Percentiles rank a stretch among this genome's conserved stretches.
These are phyloP conservation scores for Coemansia sp. DNA, from an alignment of 192 early-diverging fungal species.

Conservation along the genomic window DNA sequence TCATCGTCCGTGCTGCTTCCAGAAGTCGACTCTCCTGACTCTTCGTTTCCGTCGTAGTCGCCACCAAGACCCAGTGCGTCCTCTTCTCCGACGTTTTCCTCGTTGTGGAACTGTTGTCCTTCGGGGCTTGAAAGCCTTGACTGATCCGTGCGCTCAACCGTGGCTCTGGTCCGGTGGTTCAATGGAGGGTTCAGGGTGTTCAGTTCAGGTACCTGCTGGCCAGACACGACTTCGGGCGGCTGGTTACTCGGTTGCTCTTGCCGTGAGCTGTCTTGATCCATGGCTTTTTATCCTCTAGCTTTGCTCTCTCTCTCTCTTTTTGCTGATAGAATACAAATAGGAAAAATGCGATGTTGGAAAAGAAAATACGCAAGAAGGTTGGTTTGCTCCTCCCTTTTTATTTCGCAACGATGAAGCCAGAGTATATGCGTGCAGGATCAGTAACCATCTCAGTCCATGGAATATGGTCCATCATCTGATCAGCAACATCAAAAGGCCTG, in stretches of 20 bases:
- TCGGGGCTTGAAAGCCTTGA: background rate
- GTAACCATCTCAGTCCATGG: background rate
- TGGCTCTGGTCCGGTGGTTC: background rate
- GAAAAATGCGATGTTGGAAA: background rate
- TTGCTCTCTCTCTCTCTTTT: background rate
- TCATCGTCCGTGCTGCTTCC: background rate
- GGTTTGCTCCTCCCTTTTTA: background rate
- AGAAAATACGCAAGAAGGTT: background rate
- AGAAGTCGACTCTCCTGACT: background rate
- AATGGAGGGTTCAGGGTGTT: slow-evolving; percentile 5
- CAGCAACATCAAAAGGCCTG: background rate
- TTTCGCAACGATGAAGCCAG: background rate
- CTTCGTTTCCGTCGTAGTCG: slow-evolving; percentile 1
- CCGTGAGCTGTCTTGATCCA: background rate
- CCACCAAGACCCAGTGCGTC: slow-evolving; percentile 1
- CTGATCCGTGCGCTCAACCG: background rate
- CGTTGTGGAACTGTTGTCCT: background rate
- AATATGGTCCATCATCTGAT: slow-evolving; percentile 1
- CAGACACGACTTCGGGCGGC: slow-evolving; percentile 8
- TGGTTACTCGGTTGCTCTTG: background rate
- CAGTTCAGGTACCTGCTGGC: slow-evolving; percentile 5
- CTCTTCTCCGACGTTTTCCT: background rate
- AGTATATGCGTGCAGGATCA: background rate
- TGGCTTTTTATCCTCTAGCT: background rate
- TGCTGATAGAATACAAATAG: background rate